phyloP scores from a whole-genome alignment of 768 basidiomycete species.

The Rhizopogon sp. region DNA sequence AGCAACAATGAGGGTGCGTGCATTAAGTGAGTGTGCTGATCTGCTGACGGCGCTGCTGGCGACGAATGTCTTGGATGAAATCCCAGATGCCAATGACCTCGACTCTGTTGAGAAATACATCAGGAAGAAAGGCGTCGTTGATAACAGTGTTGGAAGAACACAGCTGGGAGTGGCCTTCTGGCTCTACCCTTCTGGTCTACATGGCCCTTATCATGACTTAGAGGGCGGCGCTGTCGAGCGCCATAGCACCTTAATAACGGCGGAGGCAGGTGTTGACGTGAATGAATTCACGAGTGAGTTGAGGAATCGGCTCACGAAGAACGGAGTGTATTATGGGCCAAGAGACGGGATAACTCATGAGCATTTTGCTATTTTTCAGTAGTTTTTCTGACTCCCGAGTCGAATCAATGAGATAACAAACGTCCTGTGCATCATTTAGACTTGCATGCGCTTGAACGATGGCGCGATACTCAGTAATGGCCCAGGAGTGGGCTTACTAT shows the following conservation, averaged over 20 bases:
- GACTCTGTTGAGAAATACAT: neutral
- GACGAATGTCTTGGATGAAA: too few relatives aligned
- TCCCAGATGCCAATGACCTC: too few relatives aligned
- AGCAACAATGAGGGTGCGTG: too few relatives aligned
- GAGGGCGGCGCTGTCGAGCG: slow-evolving; percentile 7
- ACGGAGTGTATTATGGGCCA: neutral
- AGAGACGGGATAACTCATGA: neutral
- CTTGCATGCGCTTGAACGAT: too few relatives aligned
- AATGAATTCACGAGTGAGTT: neutral
- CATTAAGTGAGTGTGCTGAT: too few relatives aligned
- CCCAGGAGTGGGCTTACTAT: too few relatives aligned
- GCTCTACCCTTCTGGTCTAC: too few relatives aligned
- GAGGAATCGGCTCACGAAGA: neutral
- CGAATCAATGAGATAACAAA: too few relatives aligned
- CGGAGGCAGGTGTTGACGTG: slow-evolving; percentile 4
- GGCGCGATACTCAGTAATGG: too few relatives aligned
- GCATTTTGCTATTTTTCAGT: neutral
- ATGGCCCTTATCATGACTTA: slow-evolving; percentile 6
- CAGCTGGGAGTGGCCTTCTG: slow-evolving; percentile 4
- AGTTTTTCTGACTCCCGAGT: neutral
- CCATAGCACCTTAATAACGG: slow-evolving; percentile 8
- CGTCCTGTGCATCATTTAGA: too few relatives aligned
- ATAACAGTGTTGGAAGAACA: neutral
- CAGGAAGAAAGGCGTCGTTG: neutral
- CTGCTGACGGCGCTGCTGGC: neutral